Evolutionary conservation across 768 basidiomycete species (phyloP).

Genomic region (Russula earlei): DNA sequence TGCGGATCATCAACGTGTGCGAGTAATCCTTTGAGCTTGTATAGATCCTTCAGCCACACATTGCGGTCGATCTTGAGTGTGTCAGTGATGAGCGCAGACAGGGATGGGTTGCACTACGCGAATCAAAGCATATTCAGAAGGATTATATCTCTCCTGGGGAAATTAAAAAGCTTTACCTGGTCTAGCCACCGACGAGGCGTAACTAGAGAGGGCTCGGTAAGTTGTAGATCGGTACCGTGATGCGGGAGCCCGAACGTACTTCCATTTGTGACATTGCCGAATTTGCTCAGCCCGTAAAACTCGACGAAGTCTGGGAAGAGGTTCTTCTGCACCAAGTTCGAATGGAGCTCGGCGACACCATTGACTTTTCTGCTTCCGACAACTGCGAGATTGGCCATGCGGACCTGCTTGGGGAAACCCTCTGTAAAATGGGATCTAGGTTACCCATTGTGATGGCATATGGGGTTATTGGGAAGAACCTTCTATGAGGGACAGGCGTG

Average conservation of each 20-base stretch:
- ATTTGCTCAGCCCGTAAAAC: conserved; percentile 83
- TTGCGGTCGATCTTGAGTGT: conserved; percentile 66
- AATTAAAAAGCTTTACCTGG: conserved; percentile 36
- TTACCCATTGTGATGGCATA: background rate
- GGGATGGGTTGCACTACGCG: conserved; percentile 69
- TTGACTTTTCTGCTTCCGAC: conserved; percentile 86
- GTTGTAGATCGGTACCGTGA: background rate
- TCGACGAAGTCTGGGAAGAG: conserved; percentile 92
- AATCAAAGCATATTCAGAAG: conserved; percentile 22
- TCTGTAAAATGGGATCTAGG: conserved; percentile 36
- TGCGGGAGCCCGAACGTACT: conserved; percentile 36
- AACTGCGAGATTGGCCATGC: conserved; percentile 88
- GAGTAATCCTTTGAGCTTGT: conserved; percentile 68
- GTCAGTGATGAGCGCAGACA: conserved; percentile 76
- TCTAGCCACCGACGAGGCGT: conserved; percentile 92
- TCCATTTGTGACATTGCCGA: conserved; percentile 90
- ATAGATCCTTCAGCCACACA: conserved; percentile 80
- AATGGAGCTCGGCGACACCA: conserved; percentile 95
- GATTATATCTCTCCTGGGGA: background rate
- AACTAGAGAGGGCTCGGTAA: conserved; percentile 35
- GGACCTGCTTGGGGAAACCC: conserved; percentile 75
- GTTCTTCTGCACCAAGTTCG: conserved; percentile 74
- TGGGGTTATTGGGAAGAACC: conserved; percentile 32
- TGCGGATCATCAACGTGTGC: conserved; percentile 58
- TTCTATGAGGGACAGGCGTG: conserved; percentile 89